These are phyloP conservation scores for Primulina huaijiensis DNA, from an alignment of 257 asterid species.

Conservation along the genomic window DNA sequence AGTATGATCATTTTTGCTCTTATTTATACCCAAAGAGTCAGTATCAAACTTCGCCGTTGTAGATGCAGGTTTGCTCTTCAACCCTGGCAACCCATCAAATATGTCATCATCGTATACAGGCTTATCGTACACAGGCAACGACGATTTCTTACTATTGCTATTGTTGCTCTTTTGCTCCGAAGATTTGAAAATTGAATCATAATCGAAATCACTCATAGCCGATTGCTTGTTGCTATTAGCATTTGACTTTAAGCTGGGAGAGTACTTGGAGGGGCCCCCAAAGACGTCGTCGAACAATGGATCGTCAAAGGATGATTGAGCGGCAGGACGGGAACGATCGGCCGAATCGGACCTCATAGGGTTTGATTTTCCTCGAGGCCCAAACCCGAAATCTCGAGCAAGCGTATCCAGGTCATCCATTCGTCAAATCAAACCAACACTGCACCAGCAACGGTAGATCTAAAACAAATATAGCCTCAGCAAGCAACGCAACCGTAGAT, in stretches of 20 bases:
- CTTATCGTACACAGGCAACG: slow-evolving; percentile 84
- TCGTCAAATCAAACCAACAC: slow-evolving; percentile 25
- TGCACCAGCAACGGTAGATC: slow-evolving; percentile 41
- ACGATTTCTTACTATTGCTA: slow-evolving; percentile 33
- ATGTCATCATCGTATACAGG: slow-evolving; percentile 96
- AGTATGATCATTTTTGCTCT: slow-evolving; percentile 32
- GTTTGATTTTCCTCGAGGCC: slow-evolving; percentile 75
- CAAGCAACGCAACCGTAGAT: slow-evolving; percentile 23
- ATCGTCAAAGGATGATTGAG: slow-evolving; percentile 39
- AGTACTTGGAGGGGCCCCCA: slow-evolving; percentile 69
- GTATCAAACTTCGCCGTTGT: slow-evolving; percentile 56
- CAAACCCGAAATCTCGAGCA: slow-evolving; percentile 68
- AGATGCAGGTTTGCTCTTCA: slow-evolving; percentile 63
- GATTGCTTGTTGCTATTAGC: slow-evolving; percentile 29
- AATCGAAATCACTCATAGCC: slow-evolving; percentile 55
- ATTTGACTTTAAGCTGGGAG: slow-evolving; percentile 35
- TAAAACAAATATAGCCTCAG: slow-evolving; percentile 28
- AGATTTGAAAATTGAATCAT: slow-evolving; percentile 49
- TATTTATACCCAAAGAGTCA: slow-evolving; percentile 47
- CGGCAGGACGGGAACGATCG: slow-evolving; percentile 49
- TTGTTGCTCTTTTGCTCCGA: slow-evolving; percentile 33
- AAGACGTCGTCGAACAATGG: slow-evolving; percentile 68
- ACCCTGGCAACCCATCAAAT: slow-evolving; percentile 85
- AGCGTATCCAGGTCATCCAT: slow-evolving; percentile 92
- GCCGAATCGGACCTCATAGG: slow-evolving; percentile 80